phyloP scores from a whole-genome alignment of 257 asterid genomes.

The Przewalskia tangutica region DNA sequence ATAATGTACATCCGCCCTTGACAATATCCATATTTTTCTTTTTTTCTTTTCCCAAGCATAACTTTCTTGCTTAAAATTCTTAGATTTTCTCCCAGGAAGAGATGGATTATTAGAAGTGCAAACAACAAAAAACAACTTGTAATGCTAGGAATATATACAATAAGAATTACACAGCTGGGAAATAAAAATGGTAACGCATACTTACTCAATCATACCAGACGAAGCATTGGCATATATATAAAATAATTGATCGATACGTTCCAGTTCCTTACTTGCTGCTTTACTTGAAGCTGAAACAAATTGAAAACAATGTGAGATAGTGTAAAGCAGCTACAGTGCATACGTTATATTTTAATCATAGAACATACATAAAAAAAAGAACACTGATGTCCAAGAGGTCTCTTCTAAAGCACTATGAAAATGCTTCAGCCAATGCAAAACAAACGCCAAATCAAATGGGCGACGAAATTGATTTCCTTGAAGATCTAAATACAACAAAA shows the following conservation, averaged over 20 bases:
- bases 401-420: background rate
- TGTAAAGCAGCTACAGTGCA: background rate
- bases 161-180: background rate
- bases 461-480: background rate
- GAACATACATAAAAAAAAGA: background rate
- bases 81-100: background rate
- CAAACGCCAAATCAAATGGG: background rate
- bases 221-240: slow-evolving; percentile 40
- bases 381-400: background rate
- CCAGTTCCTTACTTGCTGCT: slow-evolving; percentile 55
- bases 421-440: background rate
- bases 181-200: background rate
- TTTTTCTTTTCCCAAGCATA: background rate
- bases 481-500: background rate
- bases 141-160: background rate
- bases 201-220: slow-evolving; percentile 67
- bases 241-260: slow-evolving; percentile 56
- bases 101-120: background rate
- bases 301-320: background rate
- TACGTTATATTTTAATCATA: background rate
- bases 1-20: background rate
- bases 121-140: background rate
- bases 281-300: slow-evolving; percentile 53
- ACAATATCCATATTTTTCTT: background rate
- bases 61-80: background rate